phyloP scores from a whole-genome alignment of 306 rosid species.

The Cicer yamashitae region DNA sequence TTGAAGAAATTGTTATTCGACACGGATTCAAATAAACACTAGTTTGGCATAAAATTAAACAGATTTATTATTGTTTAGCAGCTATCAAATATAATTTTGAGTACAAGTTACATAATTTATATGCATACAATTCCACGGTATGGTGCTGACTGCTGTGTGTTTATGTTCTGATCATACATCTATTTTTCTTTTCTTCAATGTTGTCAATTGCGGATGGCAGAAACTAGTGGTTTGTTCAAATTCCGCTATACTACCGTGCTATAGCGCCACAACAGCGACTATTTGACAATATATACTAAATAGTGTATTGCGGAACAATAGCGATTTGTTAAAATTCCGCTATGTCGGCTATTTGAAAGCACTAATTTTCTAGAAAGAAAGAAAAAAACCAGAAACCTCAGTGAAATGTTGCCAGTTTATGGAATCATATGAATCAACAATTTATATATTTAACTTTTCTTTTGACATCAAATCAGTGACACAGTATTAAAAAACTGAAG shows the following conservation, averaged over 20 bases:
- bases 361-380: background rate
- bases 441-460: conserved; percentile 8
- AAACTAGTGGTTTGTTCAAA: too few relatives aligned
- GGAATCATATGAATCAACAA: conserved; percentile 5
- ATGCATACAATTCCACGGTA: conserved; percentile 1
- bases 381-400: background rate
- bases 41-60: conserved; percentile 13
- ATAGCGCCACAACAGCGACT: too few relatives aligned
- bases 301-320: too few relatives aligned
- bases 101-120: conserved; percentile 14
- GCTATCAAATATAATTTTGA: conserved; percentile 18
- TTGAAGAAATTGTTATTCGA: conserved; percentile 14
- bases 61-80: background rate
- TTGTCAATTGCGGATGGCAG: too few relatives aligned
- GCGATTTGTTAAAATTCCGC: too few relatives aligned
- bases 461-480: conserved; percentile 22
- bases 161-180: background rate
- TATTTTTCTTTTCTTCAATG: background rate
- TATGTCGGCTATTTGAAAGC: too few relatives aligned
- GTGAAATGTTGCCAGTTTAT: background rate
- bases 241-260: too few relatives aligned
- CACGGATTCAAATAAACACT: conserved; percentile 1
- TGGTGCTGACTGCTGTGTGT: background rate
- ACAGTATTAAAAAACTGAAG: conserved; percentile 34
- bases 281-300: too few relatives aligned